phyloP scores from a whole-genome alignment of 1,284 basidiomycete genomes.

The Xerocomus minutiporus region DNA sequence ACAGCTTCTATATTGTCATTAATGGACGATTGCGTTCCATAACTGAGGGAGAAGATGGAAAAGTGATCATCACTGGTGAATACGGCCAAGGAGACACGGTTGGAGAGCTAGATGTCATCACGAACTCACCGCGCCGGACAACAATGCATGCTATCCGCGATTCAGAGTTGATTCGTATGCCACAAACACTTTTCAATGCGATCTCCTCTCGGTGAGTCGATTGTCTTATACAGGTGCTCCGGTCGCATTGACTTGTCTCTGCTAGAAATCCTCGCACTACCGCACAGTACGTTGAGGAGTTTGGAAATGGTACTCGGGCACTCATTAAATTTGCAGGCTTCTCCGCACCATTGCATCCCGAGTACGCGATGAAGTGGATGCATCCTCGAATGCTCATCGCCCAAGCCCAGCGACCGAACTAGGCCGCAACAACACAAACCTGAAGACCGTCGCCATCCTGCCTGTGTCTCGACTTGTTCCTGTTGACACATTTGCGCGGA shows the following conservation, averaged over 20 bases:
- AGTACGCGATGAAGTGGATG: conserved; percentile 79
- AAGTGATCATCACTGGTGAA: conserved; percentile 83
- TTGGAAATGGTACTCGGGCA: neutral
- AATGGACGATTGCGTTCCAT: conserved; percentile 92
- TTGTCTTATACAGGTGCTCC: neutral
- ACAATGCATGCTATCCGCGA: conserved; percentile 98
- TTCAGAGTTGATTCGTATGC: conserved; percentile 97
- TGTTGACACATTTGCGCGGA: conserved; percentile 81
- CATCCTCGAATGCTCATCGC: conserved; percentile 44
- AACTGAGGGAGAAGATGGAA: conserved; percentile 63
- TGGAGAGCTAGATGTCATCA: conserved; percentile 96
- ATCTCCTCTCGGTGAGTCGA: conserved; percentile 72
- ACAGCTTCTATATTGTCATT: conserved; percentile 98
- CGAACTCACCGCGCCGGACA: conserved; percentile 79
- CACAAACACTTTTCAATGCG: conserved; percentile 95
- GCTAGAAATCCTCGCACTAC: conserved; percentile 90
- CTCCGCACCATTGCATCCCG: conserved; percentile 91
- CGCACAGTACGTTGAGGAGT: conserved; percentile 62
- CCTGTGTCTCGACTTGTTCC: conserved; percentile 81
- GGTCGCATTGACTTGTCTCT: conserved; percentile 3
- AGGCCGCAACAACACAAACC: conserved; percentile 80
- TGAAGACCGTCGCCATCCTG: conserved; percentile 89
- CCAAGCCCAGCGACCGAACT: conserved; percentile 51
- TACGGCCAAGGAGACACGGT: conserved; percentile 90
- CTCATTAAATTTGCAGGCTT: conserved; percentile 44